Percentiles rank a stretch among this genome's conserved stretches.
Conservation (phyloP, 441 rosid species). For the Jatropha podagrica region DNA sequence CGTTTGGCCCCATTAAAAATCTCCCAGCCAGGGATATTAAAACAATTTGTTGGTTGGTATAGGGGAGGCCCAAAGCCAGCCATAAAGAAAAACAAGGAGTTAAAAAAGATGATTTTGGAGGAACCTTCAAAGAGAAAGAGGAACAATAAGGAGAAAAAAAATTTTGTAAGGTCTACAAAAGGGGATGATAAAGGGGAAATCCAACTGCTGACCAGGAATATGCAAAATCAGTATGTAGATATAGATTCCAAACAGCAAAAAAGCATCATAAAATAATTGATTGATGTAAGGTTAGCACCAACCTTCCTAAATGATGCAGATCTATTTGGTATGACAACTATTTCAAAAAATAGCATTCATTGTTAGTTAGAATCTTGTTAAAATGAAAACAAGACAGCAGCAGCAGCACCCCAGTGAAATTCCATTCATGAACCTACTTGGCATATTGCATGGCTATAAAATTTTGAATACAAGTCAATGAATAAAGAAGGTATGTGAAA, state of each 20-base stretch:
- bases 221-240: neutral
- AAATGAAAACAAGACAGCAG: neutral
- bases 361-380: neutral
- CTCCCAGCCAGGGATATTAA: neutral
- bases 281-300: neutral
- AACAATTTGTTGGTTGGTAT: neutral
- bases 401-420: neutral
- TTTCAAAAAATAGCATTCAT: neutral
- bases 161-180: neutral
- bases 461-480: neutral
- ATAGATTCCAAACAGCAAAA: neutral
- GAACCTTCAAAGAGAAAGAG: neutral
- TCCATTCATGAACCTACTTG: conserved; percentile 2
- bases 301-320: neutral
- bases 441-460: neutral
- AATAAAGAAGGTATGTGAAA: neutral
- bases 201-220: neutral
- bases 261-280: neutral
- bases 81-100: neutral
- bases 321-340: neutral
- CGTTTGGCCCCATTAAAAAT: neutral
- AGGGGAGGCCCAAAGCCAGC: neutral
- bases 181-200: neutral
- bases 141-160: neutral
- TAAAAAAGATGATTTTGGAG: neutral